A percentile compares a stretch with the other conserved stretches of the same genome.
Evolutionary conservation across 176 grass and related monocot genomes (phyloP).

Genomic region (Lolium rigidum): DNA sequence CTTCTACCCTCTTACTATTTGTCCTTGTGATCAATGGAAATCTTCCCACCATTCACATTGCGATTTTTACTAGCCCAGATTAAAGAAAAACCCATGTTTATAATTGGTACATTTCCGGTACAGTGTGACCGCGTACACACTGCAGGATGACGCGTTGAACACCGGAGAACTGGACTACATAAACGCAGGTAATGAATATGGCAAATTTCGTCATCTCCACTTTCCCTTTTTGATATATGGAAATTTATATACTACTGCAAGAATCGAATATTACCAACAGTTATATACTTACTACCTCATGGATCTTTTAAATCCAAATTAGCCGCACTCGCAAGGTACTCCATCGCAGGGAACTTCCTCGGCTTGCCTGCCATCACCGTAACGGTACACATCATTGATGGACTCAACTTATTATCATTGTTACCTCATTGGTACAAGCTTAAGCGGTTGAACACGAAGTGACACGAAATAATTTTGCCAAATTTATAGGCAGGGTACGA

Average conservation of each 20-base stretch:
- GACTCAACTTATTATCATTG: background rate
- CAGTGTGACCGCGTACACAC: constrained; percentile 69
- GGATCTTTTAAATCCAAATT: background rate
- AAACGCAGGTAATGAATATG: constrained; percentile 61
- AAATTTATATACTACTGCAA: no score
- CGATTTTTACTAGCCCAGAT: no score
- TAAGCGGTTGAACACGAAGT: background rate
- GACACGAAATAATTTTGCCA: background rate
- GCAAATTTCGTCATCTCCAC: no score
- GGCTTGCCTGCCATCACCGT: constrained; percentile 87
- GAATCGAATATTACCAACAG: no score
- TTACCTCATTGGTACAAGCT: background rate
- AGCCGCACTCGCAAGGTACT: constrained; percentile 88
- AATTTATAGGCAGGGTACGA: constrained; percentile 66
- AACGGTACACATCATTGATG: constrained; percentile 34
- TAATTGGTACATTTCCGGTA: background rate
- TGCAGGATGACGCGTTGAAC: constrained; percentile 61
- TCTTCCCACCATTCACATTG: no score
- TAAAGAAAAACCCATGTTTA: no score
- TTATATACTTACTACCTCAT: background rate
- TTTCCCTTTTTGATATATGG: no score
- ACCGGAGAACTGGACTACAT: constrained; percentile 95
- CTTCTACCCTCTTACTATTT: no score
- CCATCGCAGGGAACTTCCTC: constrained; percentile 92
- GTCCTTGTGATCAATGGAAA: no score